Base-by-base conservation (phyloP, 2,329 filamentous ascomycete genomes). In the Alternaria sp. region DNA sequence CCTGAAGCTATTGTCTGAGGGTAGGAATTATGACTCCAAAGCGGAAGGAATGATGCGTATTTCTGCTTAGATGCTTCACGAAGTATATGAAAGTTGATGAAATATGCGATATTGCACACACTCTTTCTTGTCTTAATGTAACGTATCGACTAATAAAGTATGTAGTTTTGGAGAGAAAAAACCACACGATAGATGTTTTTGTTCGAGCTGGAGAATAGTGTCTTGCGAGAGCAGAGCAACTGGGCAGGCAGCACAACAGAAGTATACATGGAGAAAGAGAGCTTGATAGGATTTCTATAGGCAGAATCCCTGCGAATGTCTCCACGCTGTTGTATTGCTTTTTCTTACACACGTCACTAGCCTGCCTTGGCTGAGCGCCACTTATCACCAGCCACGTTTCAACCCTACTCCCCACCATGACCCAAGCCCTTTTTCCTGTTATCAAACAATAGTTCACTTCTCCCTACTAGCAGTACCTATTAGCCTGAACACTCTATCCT, bases 1-100 rank as follows among this genome's bases (percentile, higher is more conserved):
- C 71, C 71, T 9, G 71, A 68, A 5, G 70, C 62, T 14, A 60
- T 74, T 54, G 71, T 74, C n/a, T 73, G 60, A 39, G 24, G 24
- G 13, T 9, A 8, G 4, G n/a, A 13, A 2, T 6, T 3, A 48
- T n/a, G 17, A 48, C 1, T 7, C 4, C 21, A 23, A 24, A 14
- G 44, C 21, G 3, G 10, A 26, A 36, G 21, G 2, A 21, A 24
- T 36, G 21, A 36, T 34, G 8, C 21, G 24, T 13, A 21, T 21
- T 14, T 7, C 36, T 46, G 29, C 7, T 48, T 10, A 21, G 31
- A 48, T 24, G 7, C 14, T 10, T 24, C 0, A 36, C 11, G 31
- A 26, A 48, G 14, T 23, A 7, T 17, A 48, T 23, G 44, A 45
- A 45, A 10, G 6, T 7, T 26, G 4, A 26, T 36, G 31, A 34